Evolutionary conservation across 768 basidiomycete species (phyloP).

Genomic region (Lentinula aciculospora): DNA sequence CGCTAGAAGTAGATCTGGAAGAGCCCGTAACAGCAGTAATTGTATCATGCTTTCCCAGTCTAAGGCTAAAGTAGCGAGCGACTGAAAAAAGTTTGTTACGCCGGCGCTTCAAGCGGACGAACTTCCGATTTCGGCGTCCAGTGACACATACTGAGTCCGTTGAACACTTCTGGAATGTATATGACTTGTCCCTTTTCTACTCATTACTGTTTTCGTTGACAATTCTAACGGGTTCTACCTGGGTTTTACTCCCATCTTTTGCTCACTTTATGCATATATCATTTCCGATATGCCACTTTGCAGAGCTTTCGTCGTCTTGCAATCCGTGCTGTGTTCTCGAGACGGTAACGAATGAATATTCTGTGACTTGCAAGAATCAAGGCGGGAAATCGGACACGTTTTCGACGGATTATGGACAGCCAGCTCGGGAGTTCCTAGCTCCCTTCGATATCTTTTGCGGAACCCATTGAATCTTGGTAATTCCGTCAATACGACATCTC

Average conservation of each 20-base stretch:
- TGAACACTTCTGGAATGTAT: neutral
- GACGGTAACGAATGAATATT: neutral
- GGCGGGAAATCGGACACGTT: neutral
- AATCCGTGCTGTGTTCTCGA: neutral
- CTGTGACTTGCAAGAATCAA: neutral
- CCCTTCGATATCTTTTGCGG: neutral
- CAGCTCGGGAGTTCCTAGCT: neutral
- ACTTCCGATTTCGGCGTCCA: neutral
- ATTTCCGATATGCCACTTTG: neutral
- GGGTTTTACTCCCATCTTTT: neutral
- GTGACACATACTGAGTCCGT: neutral
- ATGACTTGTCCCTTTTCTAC: neutral
- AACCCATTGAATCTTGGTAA: neutral
- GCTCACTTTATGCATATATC: neutral
- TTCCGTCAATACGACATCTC: neutral
- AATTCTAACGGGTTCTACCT: too few species aligned
- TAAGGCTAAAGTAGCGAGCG: too few species aligned
- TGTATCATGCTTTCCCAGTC: too few species aligned
- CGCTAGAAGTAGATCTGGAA: too few species aligned
- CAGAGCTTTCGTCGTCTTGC: neutral
- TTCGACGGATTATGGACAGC: neutral
- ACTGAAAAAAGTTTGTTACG: too few species aligned
- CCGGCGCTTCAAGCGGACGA: neutral
- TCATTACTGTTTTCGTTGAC: constrained; percentile 2
- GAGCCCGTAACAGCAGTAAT: too few species aligned